Conservation (phyloP, 495 filamentous ascomycete species). For the Trichoderma parareesei region DNA sequence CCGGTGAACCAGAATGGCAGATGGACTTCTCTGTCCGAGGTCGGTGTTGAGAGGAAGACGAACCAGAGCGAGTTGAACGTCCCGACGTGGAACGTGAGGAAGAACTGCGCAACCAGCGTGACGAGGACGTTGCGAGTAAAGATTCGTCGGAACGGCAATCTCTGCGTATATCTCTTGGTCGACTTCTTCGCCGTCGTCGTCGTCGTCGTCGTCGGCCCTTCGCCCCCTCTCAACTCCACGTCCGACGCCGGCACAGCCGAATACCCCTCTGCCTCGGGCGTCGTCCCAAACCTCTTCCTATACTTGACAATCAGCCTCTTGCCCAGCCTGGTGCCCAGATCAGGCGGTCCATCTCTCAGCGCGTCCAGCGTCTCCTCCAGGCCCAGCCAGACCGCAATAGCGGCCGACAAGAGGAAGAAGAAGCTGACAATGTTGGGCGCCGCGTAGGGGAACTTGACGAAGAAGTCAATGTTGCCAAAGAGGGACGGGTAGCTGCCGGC, state of each 20-base stretch:
- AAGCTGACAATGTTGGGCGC: conserved; percentile 69
- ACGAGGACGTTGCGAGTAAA: conserved; percentile 66
- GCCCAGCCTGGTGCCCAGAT: conserved; percentile 38
- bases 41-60: conserved; percentile 74
- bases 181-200: conserved; percentile 2
- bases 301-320: conserved; percentile 21
- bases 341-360: conserved; percentile 33
- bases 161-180: conserved; percentile 27
- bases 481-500: conserved; percentile 58
- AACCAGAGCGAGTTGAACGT: conserved; percentile 83
- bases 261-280: conserved; percentile 13
- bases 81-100: conserved; percentile 69
- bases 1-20: conserved; percentile 71
- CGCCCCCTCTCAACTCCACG: background rate
- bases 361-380: conserved; percentile 60
- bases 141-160: conserved; percentile 62
- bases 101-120: conserved; percentile 59
- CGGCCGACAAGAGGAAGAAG: conserved; percentile 50
- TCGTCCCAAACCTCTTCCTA: conserved; percentile 14
- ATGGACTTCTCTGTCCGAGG: conserved; percentile 48
- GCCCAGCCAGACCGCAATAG: conserved; percentile 50
- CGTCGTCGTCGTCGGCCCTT: background rate
- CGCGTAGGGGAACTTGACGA: conserved; percentile 63
- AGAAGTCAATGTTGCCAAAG: conserved; percentile 62
- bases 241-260: conserved; percentile 14